Conservation (phyloP, 2,329 filamentous ascomycete species). For the Penicillium aurantiogriseum region DNA sequence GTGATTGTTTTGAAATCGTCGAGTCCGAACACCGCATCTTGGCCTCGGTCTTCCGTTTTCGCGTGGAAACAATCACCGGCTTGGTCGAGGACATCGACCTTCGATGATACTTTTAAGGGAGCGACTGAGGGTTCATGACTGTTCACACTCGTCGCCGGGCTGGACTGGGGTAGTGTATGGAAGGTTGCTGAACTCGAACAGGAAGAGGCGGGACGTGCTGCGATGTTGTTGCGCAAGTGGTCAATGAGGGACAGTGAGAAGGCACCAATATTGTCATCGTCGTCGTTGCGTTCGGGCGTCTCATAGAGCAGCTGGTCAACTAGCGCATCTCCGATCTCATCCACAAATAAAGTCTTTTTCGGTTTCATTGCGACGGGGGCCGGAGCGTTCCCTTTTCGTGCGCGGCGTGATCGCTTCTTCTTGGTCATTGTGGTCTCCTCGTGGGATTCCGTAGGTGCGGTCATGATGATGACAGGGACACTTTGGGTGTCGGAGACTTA, state of each 20-base stretch:
- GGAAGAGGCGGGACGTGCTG: conserved; percentile 7
- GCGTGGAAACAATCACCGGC: neutral
- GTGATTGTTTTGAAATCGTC: conserved; percentile 34
- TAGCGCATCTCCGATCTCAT: conserved; percentile 23
- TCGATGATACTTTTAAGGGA: neutral
- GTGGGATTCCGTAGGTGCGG: neutral
- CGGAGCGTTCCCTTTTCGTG: conserved; percentile 6
- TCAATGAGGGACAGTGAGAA: conserved; percentile 17
- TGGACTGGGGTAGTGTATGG: conserved; percentile 13
- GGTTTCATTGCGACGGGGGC: neutral
- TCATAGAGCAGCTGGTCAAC: conserved; percentile 20
- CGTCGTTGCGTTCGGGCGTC: neutral
- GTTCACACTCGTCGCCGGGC: conserved; percentile 18
- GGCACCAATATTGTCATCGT: neutral
- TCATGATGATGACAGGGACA: neutral
- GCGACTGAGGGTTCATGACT: conserved; percentile 1
- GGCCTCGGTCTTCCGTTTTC: neutral
- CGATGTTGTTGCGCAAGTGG: conserved; percentile 15
- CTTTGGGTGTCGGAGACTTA: neutral
- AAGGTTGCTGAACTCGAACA: conserved; percentile 15
- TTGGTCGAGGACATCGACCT: neutral
- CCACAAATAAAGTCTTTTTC: conserved; percentile 20
- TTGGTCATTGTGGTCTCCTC: neutral
- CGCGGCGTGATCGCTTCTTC: conserved; percentile 15
- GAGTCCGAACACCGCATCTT: conserved; percentile 28